Percentiles rank a stretch among this genome's conserved stretches.
These are phyloP conservation scores for Cymbopogon flexuosus DNA, from an alignment of 202 grass and related monocot species.

Conservation along the genomic window DNA sequence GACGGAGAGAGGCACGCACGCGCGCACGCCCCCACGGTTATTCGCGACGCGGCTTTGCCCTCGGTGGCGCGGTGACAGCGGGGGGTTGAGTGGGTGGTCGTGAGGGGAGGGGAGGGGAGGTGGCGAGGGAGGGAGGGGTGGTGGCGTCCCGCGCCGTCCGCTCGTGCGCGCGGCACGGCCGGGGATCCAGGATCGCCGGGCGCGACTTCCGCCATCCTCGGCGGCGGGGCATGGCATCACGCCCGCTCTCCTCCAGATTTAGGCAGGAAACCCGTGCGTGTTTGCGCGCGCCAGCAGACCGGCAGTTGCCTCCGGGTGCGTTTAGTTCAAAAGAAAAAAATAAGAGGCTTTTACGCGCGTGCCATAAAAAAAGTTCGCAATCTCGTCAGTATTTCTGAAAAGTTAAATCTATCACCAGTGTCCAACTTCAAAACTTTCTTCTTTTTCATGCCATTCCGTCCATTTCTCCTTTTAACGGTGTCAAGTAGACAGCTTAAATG, in stretches of 20 bases:
- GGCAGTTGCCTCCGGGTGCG: too few relatives aligned
- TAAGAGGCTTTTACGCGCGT: too few relatives aligned
- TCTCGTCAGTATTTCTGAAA: too few relatives aligned
- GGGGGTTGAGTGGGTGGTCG: not conserved
- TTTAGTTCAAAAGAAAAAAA: too few relatives aligned
- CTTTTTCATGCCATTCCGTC: too few relatives aligned
- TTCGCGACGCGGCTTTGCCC: conserved; percentile 20
- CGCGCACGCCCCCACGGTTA: conserved; percentile 40
- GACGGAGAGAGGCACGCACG: conserved; percentile 24
- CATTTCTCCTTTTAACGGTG: too few relatives aligned
- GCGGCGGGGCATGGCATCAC: not conserved
- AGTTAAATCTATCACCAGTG: too few relatives aligned
- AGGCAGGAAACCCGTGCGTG: not conserved
- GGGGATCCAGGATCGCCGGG: not conserved
- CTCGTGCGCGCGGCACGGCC: not conserved
- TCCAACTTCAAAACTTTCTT: too few relatives aligned
- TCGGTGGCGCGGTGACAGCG: conserved; percentile 14
- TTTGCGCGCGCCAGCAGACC: not conserved
- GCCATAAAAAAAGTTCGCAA: too few relatives aligned
- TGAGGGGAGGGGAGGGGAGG: not conserved
- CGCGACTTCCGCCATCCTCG: conserved; percentile 1
- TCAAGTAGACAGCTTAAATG: too few relatives aligned
- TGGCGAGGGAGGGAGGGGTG: not conserved
- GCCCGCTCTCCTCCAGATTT: not conserved
- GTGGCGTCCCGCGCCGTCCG: conserved; percentile 23